These are phyloP conservation scores for Saposhnikovia divaricata DNA, from an alignment of 129 eudicot species.

Conservation along the genomic window DNA sequence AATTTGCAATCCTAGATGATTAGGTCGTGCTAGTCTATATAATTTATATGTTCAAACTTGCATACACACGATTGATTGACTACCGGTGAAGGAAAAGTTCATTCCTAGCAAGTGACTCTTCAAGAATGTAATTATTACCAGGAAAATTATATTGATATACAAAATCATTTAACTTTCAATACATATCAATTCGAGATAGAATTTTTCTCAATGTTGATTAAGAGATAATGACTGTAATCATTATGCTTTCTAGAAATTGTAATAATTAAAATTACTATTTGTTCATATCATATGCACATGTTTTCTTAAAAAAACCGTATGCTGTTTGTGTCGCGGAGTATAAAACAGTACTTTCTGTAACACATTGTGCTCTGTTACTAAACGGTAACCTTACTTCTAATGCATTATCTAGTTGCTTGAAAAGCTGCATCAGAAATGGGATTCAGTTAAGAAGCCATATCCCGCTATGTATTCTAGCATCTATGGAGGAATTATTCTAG, in stretches of 20 bases:
- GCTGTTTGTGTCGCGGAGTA: not conserved
- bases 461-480: slow-evolving; percentile 96
- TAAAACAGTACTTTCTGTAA: not conserved
- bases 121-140: not conserved
- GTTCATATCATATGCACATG: not conserved
- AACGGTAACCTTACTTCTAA: not conserved
- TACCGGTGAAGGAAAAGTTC: not conserved
- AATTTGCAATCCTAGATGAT: not conserved
- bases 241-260: no score
- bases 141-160: not conserved
- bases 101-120: not conserved
- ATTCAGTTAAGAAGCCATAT: slow-evolving; percentile 48
- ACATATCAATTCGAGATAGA: not conserved
- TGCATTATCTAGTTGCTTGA: slow-evolving; percentile 43
- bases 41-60: not conserved
- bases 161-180: not conserved
- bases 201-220: not conserved
- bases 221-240: no score
- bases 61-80: not conserved
- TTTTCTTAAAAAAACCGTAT: not conserved
- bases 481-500: slow-evolving; percentile 82
- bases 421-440: slow-evolving; percentile 75
- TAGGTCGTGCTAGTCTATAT: not conserved
- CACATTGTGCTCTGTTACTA: not conserved
- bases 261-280: not conserved